These are phyloP conservation scores for Rhodotorula graminis DNA, from an alignment of 768 basidiomycete genomes.

Conservation along the genomic window DNA sequence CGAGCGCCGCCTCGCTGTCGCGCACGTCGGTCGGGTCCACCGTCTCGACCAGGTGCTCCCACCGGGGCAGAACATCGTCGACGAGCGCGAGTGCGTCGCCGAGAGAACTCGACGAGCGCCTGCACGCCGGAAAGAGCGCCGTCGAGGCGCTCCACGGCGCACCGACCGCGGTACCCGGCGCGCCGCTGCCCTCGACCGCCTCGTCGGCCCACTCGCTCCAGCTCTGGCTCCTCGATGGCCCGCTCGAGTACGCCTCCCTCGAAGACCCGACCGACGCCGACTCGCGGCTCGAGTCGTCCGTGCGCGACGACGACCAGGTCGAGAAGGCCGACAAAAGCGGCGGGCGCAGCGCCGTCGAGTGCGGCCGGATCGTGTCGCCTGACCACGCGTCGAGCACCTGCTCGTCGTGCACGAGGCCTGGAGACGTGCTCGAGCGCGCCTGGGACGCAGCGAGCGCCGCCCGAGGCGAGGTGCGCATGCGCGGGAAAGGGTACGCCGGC, in stretches of 20 bases:
- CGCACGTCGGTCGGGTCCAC: background rate
- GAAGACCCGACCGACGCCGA: background rate
- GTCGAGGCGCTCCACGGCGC: too few relatives aligned
- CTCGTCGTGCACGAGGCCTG: too few relatives aligned
- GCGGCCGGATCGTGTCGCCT: too few relatives aligned
- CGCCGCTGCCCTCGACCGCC: too few relatives aligned
- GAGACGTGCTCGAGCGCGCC: too few relatives aligned
- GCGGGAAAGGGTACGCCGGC: slow-evolving; percentile 4
- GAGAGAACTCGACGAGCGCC: background rate
- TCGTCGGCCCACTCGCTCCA: background rate
- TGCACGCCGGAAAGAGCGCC: too few relatives aligned
- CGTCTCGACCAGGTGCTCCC: background rate
- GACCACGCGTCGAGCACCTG: too few relatives aligned
- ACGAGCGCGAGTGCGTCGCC: too few relatives aligned
- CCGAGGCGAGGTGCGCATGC: background rate
- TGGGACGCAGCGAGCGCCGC: too few relatives aligned
- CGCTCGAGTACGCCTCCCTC: too few relatives aligned
- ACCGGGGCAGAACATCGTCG: background rate
- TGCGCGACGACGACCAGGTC: background rate
- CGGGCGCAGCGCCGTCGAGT: background rate
- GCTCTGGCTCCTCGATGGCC: background rate
- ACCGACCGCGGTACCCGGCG: too few relatives aligned
- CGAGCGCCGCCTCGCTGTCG: background rate
- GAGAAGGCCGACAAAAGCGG: slow-evolving; percentile 2
- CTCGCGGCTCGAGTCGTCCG: background rate